A percentile compares a stretch with the other conserved stretches of the same genome.
Evolutionary conservation across 1,284 basidiomycete genomes (phyloP).

Genomic region (Ustilago trichophora): DNA sequence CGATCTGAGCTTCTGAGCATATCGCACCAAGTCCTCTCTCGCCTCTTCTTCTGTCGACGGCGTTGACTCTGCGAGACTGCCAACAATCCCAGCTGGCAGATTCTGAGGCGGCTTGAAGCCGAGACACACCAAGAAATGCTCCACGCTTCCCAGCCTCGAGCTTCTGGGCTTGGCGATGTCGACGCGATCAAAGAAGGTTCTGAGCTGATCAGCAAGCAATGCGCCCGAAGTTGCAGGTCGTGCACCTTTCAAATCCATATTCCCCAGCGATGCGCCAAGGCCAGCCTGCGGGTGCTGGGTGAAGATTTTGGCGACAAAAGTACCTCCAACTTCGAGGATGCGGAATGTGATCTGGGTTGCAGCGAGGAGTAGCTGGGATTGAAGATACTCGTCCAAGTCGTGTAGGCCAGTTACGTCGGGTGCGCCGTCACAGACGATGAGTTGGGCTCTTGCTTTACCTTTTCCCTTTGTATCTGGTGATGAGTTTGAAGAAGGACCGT

Average conservation of each 20-base stretch:
- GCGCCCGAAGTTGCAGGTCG: constrained; percentile 28
- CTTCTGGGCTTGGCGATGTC: constrained; percentile 67
- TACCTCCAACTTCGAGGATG: constrained; percentile 70
- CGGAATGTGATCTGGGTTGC: constrained; percentile 71
- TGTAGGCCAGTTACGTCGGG: constrained; percentile 73
- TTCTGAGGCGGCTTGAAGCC: constrained; percentile 66
- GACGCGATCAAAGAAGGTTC: constrained; percentile 68
- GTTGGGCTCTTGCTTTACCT: constrained; percentile 69
- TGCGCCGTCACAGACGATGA: constrained; percentile 73
- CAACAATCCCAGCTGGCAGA: constrained; percentile 23
- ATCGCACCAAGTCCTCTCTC: constrained; percentile 25
- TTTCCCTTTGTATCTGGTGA: constrained; percentile 8
- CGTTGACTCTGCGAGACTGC: constrained; percentile 3
- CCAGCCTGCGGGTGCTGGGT: constrained; percentile 45
- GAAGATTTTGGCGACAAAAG: constrained; percentile 73
- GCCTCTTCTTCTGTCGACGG: constrained; percentile 18
- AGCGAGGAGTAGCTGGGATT: constrained; percentile 71
- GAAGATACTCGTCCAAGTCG: constrained; percentile 72
- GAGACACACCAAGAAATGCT: constrained; percentile 72
- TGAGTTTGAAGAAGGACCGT: constrained; percentile 6
- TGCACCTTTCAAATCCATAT: constrained; percentile 32
- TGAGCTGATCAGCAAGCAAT: constrained; percentile 52
- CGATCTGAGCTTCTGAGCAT: constrained; percentile 25
- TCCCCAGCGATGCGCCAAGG: constrained; percentile 26
- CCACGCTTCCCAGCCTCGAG: constrained; percentile 62